These are phyloP conservation scores for Elongisporangium undulatum DNA, from an alignment of 352 stramenopile species.

Conservation along the genomic window DNA sequence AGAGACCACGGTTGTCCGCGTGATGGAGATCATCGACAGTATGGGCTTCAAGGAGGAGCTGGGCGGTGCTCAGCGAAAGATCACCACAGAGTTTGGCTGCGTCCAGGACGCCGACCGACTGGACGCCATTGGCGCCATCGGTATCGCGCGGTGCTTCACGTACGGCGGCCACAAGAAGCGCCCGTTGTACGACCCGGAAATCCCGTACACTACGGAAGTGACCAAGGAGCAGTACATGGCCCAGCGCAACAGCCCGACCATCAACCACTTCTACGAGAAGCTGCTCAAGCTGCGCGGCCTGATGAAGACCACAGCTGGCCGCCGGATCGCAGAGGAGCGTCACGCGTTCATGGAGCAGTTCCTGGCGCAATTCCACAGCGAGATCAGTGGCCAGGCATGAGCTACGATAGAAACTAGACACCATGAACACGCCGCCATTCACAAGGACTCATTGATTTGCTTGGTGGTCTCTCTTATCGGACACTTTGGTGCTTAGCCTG, in stretches of 20 bases:
- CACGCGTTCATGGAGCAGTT: conserved; percentile 88
- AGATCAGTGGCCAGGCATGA: conserved; percentile 50
- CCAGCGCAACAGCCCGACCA: conserved; percentile 57
- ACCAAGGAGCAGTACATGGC: conserved; percentile 83
- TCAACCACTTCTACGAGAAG: conserved; percentile 93
- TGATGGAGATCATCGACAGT: conserved; percentile 79
- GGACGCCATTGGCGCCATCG: conserved; percentile 89
- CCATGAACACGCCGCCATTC: neutral
- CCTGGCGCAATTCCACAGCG: conserved; percentile 73
- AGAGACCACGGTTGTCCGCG: conserved; percentile 43
- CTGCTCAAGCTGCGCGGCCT: conserved; percentile 81
- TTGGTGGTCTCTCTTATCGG: neutral
- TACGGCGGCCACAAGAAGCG: conserved; percentile 85
- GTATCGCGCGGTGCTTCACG: conserved; percentile 89
- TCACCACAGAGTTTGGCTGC: conserved; percentile 75
- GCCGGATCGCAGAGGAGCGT: conserved; percentile 70
- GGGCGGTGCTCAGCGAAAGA: conserved; percentile 21
- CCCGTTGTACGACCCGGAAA: conserved; percentile 67
- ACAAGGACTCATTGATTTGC: neutral
- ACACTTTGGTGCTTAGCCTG: conserved; percentile 47
- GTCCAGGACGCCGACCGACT: conserved; percentile 89
- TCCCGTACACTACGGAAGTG: conserved; percentile 47
- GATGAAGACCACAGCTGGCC: conserved; percentile 84
- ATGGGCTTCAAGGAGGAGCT: conserved; percentile 88
- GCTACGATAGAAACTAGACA: neutral